Evolutionary conservation across 2,329 filamentous ascomycete genomes (phyloP), one percentile per base, ranked within the genome.

Genomic region (Colletotrichum costaricense): DNA sequence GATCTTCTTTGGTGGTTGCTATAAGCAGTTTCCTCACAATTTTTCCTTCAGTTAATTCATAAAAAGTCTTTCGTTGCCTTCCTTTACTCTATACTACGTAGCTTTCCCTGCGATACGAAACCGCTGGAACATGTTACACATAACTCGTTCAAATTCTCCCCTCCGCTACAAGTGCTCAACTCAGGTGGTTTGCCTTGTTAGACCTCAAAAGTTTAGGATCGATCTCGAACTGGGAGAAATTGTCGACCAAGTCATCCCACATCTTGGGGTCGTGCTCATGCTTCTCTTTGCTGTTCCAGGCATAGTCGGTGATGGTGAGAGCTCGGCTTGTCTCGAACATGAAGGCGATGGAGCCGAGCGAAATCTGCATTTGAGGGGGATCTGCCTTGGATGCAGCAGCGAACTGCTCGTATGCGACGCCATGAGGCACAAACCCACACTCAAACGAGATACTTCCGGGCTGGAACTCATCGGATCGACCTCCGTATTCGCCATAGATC

Each of bases 241-340:
- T 87, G 76, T 88, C 87, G 2, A 89, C 86, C 9, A 89, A 79
- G 65, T 84, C 81, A 78, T 89, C 87, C 87, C 87, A 89, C 87
- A 89, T 86, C 76, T 83, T 85, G 1, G 84, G 84, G 66, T 87
- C 84, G 69, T 86, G 85, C 73, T 86, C 85, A 69, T 82, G 81
- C 63, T 78, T 80, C 76, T 82, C 79, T n/a, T 80, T 74, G 68
- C 78, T 81, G 19, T 80, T 81, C 78, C 79, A 82, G 2, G 88
- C 89, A 84, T 86, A 91, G 56, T 90, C 88, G 5, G 88, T 89
- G 63, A 90, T 87, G 4, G 87, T 88, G 22, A 90, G 88, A 78
- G 89, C 87, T 49, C 88, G 77, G 71, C 82, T 86, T 64, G 83
- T 86, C 78, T 88, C 86, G 75, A 87, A 87, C 86, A 88, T 87